Evolutionary conservation across 208 protist genomes (phyloP).

Genomic region (Leishmania mexicana): DNA sequence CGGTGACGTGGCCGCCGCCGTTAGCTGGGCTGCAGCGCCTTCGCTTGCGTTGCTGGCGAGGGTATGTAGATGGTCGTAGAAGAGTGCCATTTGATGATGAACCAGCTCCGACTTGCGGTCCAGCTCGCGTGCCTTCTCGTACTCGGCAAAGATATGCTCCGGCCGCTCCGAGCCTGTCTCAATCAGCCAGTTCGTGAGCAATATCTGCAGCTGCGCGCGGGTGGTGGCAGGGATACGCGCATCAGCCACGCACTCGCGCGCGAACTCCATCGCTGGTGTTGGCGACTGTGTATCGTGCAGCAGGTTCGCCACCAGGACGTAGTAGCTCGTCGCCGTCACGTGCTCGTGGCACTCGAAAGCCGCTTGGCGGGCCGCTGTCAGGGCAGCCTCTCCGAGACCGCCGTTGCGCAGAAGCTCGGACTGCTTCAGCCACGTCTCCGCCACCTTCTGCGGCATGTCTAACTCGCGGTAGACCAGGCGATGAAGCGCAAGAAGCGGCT

Average conservation of each 20-base stretch:
- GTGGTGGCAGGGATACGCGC: conserved; percentile 27
- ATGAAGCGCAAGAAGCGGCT: conserved; percentile 85
- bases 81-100: conserved; percentile 92
- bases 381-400: conserved; percentile 76
- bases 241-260: conserved; percentile 47
- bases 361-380: conserved; percentile 70
- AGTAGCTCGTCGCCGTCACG: conserved; percentile 48
- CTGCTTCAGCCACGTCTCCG: conserved; percentile 81
- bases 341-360: conserved; percentile 33
- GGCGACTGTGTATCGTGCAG: conserved; percentile 81
- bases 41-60: conserved; percentile 24
- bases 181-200: conserved; percentile 77
- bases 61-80: conserved; percentile 90
- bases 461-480: conserved; percentile 77
- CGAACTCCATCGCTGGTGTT: conserved; percentile 82
- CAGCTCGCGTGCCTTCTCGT: conserved; percentile 65
- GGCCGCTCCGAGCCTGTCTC: conserved; percentile 73
- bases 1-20: not conserved
- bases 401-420: conserved; percentile 80
- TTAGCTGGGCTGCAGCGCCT: conserved; percentile 24
- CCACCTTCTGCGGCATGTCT: conserved; percentile 51
- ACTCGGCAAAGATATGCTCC: conserved; percentile 84
- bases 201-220: conserved; percentile 74
- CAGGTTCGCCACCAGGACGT: conserved; percentile 85
- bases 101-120: conserved; percentile 82